These are phyloP conservation scores for Puccinia hordei DNA, from an alignment of 1,284 basidiomycete genomes.

Conservation along the genomic window DNA sequence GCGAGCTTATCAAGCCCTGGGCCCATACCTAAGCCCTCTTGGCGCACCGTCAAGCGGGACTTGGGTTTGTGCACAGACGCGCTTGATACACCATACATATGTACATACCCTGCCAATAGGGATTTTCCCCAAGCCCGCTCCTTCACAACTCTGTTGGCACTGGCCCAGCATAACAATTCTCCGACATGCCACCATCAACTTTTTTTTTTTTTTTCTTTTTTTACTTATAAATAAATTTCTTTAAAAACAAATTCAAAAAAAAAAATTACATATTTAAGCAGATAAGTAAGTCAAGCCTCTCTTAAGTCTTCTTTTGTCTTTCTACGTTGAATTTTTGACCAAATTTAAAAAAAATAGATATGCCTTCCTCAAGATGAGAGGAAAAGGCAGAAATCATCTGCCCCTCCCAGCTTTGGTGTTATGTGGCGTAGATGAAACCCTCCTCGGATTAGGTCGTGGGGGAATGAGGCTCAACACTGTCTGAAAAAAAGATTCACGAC, in stretches of 20 bases:
- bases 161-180: no score
- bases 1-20: neutral
- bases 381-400: no score
- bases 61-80: neutral
- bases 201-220: no score
- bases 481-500: constrained; percentile 99
- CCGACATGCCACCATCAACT: no score
- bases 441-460: constrained; percentile 90
- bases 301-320: neutral
- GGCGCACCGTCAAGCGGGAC: neutral
- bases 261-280: no score
- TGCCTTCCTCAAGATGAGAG: constrained; percentile 53
- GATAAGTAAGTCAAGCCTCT: constrained; percentile 50
- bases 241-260: no score
- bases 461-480: no score
- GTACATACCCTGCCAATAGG: no score
- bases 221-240: no score
- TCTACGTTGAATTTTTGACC: neutral
- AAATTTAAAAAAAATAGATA: constrained; percentile 20
- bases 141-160: no score
- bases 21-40: neutral
- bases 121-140: no score
- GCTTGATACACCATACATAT: neutral
- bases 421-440: no score
- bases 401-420: constrained; percentile 88